A percentile compares a stretch with the other conserved stretches of the same genome.
Evolutionary conservation across 2,329 filamentous ascomycete species (phyloP).

Genomic region (Colletotrichum coccodes): DNA sequence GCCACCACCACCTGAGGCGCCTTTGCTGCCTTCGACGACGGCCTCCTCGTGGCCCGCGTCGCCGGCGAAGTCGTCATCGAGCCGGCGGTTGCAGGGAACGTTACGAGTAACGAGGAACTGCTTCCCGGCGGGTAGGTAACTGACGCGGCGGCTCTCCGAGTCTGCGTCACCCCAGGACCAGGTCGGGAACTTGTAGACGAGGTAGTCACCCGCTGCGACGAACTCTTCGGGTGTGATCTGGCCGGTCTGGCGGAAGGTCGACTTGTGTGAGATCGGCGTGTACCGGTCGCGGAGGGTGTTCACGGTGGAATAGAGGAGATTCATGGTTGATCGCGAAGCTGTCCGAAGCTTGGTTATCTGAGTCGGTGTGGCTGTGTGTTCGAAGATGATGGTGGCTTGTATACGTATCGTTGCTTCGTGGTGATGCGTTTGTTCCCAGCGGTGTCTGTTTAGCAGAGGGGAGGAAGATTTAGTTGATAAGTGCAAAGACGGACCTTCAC

Average conservation of each 20-base stretch:
- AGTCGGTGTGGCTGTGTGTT: conserved; percentile 4
- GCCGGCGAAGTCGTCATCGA: conserved; percentile 93
- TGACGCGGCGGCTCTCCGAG: conserved; percentile 79
- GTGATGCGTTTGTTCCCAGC: neutral
- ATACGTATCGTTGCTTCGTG: neutral
- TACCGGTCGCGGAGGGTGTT: conserved; percentile 93
- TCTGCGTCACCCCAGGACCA: conserved; percentile 97
- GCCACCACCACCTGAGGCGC: conserved; percentile 47
- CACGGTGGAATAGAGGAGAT: conserved; percentile 91
- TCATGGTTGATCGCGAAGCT: conserved; percentile 66
- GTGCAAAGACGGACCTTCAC: neutral
- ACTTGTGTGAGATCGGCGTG: conserved; percentile 88
- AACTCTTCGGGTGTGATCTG: conserved; percentile 99
- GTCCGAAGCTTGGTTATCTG: neutral
- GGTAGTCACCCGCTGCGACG: conserved; percentile 92
- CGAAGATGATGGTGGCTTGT: neutral
- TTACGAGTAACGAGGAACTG: conserved; percentile 96
- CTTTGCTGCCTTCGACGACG: conserved; percentile 71
- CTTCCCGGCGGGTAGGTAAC: conserved; percentile 86
- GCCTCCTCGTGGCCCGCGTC: conserved; percentile 88
- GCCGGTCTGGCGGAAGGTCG: conserved; percentile 92
- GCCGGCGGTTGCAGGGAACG: conserved; percentile 89
- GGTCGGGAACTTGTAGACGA: conserved; percentile 98
- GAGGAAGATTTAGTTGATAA: neutral
- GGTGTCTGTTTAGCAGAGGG: neutral